phyloP scores from a whole-genome alignment of 1,284 basidiomycete species.

The Rhodotorula sp. region DNA sequence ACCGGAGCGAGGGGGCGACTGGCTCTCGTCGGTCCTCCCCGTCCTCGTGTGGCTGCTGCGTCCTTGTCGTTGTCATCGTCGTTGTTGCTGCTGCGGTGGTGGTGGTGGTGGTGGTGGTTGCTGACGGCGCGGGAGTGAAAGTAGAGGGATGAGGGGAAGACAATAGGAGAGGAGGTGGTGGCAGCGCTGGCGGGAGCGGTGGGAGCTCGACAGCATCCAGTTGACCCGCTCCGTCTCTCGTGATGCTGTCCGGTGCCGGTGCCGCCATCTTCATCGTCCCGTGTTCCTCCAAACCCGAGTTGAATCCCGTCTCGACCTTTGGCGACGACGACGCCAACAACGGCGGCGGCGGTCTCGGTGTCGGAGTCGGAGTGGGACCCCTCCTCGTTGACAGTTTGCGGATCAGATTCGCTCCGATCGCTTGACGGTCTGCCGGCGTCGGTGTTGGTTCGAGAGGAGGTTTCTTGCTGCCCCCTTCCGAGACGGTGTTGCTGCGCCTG shows the following conservation, averaged over 20 bases:
- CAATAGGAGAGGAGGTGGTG: not conserved
- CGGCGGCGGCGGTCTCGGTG: not conserved
- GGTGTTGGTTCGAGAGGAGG: not conserved
- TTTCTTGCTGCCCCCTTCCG: slow-evolving; percentile 19
- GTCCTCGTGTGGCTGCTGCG: not conserved
- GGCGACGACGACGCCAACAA: slow-evolving; percentile 16
- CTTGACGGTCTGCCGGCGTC: slow-evolving; percentile 16
- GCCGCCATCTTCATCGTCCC: no score
- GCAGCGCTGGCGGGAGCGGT: slow-evolving; percentile 9
- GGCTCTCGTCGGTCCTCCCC: not conserved
- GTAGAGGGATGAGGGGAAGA: no score
- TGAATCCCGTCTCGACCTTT: not conserved
- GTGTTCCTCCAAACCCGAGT: no score
- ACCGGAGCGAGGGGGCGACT: not conserved
- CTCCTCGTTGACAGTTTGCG: slow-evolving; percentile 41
- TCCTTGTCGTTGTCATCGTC: not conserved
- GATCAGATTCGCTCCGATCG: slow-evolving; percentile 42
- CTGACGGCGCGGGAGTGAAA: no score
- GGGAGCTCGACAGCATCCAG: no score
- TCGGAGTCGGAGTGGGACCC: not conserved
- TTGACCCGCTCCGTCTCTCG: no score
- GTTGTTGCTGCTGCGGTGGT: not conserved
- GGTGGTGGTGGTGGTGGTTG: no score
- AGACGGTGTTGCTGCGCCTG: slow-evolving; percentile 31
- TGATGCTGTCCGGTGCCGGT: no score